A percentile compares a stretch with the other conserved stretches of the same genome.
Conservation (phyloP, 257 asterid genomes). For the Solanum sejunctum region DNA sequence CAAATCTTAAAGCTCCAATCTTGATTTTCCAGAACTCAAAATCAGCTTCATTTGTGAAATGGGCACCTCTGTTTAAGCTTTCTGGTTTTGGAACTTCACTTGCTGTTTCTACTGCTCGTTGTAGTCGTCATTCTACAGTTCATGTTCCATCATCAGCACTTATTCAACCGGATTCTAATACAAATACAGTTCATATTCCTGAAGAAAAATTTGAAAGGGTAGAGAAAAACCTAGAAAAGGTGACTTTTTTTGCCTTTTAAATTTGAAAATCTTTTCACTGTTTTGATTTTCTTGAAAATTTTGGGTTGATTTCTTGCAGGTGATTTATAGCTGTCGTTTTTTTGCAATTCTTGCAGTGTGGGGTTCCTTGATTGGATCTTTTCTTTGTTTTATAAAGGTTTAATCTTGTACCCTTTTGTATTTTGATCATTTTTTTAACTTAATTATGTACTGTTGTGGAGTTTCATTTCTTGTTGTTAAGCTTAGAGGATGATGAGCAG, state of each 20-base stretch:
- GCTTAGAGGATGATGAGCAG: not conserved
- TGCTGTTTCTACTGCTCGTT: not conserved
- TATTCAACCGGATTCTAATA: not conserved
- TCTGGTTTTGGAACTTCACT: not conserved
- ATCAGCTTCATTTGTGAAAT: constrained; percentile 14
- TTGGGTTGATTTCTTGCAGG: constrained; percentile 23
- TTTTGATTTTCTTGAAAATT: not conserved
- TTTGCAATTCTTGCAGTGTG: constrained; percentile 84
- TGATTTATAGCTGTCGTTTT: constrained; percentile 75
- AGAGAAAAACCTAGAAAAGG: constrained; percentile 67
- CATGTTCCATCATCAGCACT: constrained; percentile 12
- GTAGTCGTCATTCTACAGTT: not conserved
- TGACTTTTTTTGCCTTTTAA: not conserved
- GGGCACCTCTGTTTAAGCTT: constrained; percentile 15
- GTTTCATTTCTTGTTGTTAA: not conserved
- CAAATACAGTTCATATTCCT: not conserved
- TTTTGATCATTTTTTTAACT: not conserved
- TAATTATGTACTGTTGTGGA: not conserved
- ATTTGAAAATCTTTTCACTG: not conserved
- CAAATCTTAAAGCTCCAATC: constrained; percentile 2
- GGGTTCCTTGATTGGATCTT: constrained; percentile 84
- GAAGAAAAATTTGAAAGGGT: constrained; percentile 17
- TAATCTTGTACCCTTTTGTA: not conserved
- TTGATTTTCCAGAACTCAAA: constrained; percentile 2
- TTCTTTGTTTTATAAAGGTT: constrained; percentile 45